Evolutionary conservation across 345 rosid species (phyloP).

Genomic region (Pelargonium nanum): DNA sequence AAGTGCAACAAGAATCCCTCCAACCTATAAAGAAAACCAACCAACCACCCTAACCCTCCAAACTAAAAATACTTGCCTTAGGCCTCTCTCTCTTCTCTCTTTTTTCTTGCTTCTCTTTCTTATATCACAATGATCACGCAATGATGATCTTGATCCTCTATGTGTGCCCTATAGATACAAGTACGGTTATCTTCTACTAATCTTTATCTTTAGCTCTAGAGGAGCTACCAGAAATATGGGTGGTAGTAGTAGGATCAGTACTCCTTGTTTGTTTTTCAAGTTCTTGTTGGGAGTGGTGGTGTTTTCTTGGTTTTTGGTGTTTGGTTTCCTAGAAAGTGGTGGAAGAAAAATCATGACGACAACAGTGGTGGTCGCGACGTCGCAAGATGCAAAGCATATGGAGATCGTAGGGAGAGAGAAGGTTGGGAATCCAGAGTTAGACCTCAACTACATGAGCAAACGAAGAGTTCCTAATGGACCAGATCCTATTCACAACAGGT

Average conservation of each 20-base stretch:
- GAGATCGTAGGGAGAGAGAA: constrained; percentile 5
- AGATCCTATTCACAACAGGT: constrained; percentile 98
- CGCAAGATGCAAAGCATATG: background rate
- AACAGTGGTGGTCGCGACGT: background rate
- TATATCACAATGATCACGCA: constrained; percentile 10
- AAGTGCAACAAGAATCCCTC: constrained; percentile 36
- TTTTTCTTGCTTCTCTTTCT: background rate
- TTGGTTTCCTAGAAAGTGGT: constrained; percentile 18
- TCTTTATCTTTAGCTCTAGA: background rate
- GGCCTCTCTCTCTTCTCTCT: constrained; percentile 7
- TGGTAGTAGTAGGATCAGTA: constrained; percentile 1
- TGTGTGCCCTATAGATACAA: background rate
- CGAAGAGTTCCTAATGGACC: constrained; percentile 90
- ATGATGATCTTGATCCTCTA: constrained; percentile 11
- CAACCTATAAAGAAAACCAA: constrained; percentile 39
- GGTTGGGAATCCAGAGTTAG: constrained; percentile 19
- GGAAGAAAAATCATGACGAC: constrained; percentile 4
- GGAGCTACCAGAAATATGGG: constrained; percentile 4
- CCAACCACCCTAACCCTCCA: constrained; percentile 13
- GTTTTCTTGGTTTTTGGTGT: constrained; percentile 27
- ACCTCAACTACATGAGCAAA: constrained; percentile 57
- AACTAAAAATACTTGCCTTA: constrained; percentile 17
- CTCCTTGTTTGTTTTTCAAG: constrained; percentile 12
- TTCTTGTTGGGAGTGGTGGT: constrained; percentile 14
- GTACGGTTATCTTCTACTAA: constrained; percentile 4